Evolutionary conservation across 202 grass and related monocot genomes (phyloP), one percentile per base, ranked within the genome.

Genomic region (Zoysia matrella): DNA sequence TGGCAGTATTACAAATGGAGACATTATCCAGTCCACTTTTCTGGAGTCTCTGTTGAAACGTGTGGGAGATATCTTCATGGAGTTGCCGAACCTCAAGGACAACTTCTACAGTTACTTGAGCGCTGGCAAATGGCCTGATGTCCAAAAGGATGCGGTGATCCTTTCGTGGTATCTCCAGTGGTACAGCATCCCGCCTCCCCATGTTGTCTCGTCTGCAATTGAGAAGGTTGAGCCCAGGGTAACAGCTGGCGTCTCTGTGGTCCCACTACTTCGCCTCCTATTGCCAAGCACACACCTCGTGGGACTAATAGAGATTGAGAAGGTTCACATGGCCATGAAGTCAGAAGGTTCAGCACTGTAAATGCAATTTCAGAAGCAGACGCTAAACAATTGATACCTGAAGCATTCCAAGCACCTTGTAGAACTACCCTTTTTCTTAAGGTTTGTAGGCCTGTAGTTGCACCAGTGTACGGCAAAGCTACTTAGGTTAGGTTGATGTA

Each of bases 161-260:
- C 90, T 98, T 52, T 87, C 90, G 45, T 98, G 92, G 87, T 98
- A 98, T 84, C 95, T 98, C 80, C 78, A 93, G 41, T 95, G 95
- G 95, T 90, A 91, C 80, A 86, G 47, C 72, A 98, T 98, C 65
- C 95, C 95, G 13, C 83, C 92, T 61, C 85, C 90, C 72, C 61
- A 86, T 85, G 44, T 90, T 83, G 89, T 98, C 10, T 72, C 75
- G 51, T 85, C 76, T 9, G 85, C 82, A 73, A 51, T 93, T 9
- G 55, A 90, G 54, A 93, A 75, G 79, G 70, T 91, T 50, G 86
- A 82, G 64, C 47, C 69, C 10, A 85, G 69, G 41, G 74, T 71
- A 39, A 61, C 75, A 1, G 71, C 57, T 1, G 60, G 78, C 18
- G 50, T 77, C 54, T 90, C 88, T 49, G 85, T 95, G 80, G 80